Percentiles rank a stretch among this genome's conserved stretches.
Evolutionary conservation across 495 filamentous ascomycete species (phyloP).

Genomic region (Penicillium verhagenii): DNA sequence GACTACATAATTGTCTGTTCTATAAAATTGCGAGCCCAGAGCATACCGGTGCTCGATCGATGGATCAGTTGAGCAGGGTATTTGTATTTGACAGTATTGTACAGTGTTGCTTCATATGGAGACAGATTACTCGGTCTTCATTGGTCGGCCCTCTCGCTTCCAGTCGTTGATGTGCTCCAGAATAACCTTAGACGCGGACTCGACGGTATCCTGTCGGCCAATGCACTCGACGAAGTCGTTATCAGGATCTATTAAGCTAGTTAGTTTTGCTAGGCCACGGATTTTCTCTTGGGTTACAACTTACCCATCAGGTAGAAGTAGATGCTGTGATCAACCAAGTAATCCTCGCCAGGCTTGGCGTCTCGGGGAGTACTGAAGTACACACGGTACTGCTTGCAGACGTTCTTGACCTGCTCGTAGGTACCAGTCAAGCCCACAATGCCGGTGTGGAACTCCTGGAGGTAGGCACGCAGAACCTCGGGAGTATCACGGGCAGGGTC

Average conservation of each 20-base stretch:
- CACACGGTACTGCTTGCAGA: conserved; percentile 92
- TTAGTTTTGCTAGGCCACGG: no score
- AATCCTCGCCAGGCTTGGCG: conserved; percentile 90
- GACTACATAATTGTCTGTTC: background rate
- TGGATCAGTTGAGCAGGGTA: conserved; percentile 28
- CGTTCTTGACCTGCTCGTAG: conserved; percentile 85
- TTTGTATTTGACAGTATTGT: conserved; percentile 28
- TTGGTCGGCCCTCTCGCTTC: conserved; percentile 56
- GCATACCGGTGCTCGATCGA: background rate
- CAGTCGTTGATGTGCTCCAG: conserved; percentile 88
- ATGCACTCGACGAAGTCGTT: conserved; percentile 98
- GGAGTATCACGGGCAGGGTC: conserved; percentile 91
- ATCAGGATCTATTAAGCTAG: conserved; percentile 68
- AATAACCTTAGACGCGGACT: conserved; percentile 81
- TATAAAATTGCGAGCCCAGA: background rate
- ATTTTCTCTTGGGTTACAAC: no score
- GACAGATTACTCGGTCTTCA: conserved; percentile 36
- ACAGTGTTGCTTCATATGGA: conserved; percentile 27
- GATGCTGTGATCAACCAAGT: conserved; percentile 97
- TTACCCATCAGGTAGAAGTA: conserved; percentile 98
- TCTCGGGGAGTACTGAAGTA: conserved; percentile 92
- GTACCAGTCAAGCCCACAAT: conserved; percentile 89
- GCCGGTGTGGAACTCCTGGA: conserved; percentile 86
- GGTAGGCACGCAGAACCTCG: conserved; percentile 76
- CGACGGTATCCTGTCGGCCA: conserved; percentile 87